Conservation (phyloP, 2,329 filamentous ascomycete genomes). For the Scopulariopsis brevicaulis region DNA sequence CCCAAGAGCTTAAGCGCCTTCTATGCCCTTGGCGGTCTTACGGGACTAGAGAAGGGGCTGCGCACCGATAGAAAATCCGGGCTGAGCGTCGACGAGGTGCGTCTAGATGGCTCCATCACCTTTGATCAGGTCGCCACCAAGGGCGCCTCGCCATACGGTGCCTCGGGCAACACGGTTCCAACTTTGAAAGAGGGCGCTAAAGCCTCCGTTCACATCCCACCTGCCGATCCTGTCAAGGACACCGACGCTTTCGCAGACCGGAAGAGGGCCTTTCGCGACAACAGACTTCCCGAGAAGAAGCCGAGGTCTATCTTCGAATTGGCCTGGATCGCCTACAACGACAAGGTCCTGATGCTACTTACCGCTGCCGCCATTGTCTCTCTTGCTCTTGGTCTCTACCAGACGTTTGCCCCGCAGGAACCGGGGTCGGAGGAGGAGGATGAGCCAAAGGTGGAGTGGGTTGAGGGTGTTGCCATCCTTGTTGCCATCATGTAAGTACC, state of each 20-base stretch:
- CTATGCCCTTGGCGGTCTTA: slow-evolving; percentile 61
- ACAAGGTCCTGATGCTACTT: slow-evolving; percentile 61
- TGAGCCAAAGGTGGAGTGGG: slow-evolving; percentile 16
- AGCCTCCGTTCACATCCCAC: slow-evolving; percentile 6
- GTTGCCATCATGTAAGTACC: slow-evolving; percentile 13
- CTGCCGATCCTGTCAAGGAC: slow-evolving; percentile 5
- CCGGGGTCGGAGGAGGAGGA: slow-evolving; percentile 14
- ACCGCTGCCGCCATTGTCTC: slow-evolving; percentile 59
- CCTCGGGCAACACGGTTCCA: not conserved
- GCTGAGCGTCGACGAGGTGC: slow-evolving; percentile 57
- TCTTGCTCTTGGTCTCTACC: slow-evolving; percentile 57
- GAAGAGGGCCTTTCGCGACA: slow-evolving; percentile 47
- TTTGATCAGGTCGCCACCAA: slow-evolving; percentile 47
- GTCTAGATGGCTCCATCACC: slow-evolving; percentile 48
- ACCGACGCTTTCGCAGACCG: slow-evolving; percentile 32
- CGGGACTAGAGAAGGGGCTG: slow-evolving; percentile 63
- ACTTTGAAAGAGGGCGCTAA: slow-evolving; percentile 1
- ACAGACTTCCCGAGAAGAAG: slow-evolving; percentile 48
- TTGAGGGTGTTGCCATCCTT: slow-evolving; percentile 10
- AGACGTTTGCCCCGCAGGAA: slow-evolving; percentile 36
- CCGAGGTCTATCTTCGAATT: slow-evolving; percentile 45
- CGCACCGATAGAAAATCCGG: slow-evolving; percentile 53
- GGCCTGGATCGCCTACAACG: slow-evolving; percentile 61
- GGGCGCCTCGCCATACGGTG: slow-evolving; percentile 4
- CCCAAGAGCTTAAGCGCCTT: slow-evolving; percentile 69